phyloP scores from a whole-genome alignment of 352 stramenopile genomes.

The Blastocystis sp. region DNA sequence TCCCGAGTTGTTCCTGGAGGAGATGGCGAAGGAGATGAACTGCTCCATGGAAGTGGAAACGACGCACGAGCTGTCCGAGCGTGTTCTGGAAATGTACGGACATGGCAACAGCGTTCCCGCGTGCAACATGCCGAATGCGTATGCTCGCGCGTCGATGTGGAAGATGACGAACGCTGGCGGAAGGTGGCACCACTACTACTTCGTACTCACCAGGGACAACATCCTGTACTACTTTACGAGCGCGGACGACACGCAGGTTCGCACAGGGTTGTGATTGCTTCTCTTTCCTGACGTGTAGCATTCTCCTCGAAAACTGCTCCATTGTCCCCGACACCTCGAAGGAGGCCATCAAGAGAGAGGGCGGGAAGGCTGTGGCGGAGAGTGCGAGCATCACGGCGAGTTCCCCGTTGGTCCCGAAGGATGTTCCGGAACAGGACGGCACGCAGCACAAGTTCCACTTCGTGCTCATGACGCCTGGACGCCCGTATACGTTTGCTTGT shows the following conservation, averaged over 20 bases:
- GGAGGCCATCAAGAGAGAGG: constrained; percentile 18
- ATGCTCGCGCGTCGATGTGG: constrained; percentile 44
- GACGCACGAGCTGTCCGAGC: neutral
- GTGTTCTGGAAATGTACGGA: neutral
- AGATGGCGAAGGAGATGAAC: neutral
- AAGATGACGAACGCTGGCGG: constrained; percentile 57
- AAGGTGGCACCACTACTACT: constrained; percentile 61
- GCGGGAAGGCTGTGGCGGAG: neutral
- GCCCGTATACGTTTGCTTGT: constrained; percentile 12
- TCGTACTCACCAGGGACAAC: constrained; percentile 37
- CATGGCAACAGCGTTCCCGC: neutral
- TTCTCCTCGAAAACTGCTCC: constrained; percentile 15
- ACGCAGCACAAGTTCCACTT: neutral
- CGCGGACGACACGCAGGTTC: constrained; percentile 13
- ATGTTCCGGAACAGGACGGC: neutral
- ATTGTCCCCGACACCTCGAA: neutral
- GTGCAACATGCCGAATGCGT: constrained; percentile 41
- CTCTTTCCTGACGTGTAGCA: neutral
- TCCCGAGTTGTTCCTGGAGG: neutral
- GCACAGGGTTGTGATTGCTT: neutral
- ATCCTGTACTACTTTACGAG: constrained; percentile 56
- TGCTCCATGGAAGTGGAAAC: constrained; percentile 1
- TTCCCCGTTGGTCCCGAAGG: neutral
- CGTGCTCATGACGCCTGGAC: neutral
- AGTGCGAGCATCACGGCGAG: neutral